These are phyloP conservation scores for Phytophthora citricola DNA, from an alignment of 352 stramenopile genomes.

Conservation along the genomic window DNA sequence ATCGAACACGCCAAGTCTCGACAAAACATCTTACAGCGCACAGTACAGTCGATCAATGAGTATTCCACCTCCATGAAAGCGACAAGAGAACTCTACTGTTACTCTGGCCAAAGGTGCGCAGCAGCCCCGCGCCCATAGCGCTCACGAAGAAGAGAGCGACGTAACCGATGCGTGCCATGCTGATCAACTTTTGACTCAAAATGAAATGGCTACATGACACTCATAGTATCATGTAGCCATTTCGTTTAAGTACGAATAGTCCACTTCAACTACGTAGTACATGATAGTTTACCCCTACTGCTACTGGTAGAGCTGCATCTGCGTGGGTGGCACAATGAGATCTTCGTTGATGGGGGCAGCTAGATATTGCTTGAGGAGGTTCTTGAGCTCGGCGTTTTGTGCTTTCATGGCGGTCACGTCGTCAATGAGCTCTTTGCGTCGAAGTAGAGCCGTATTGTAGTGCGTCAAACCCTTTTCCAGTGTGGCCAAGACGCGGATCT, in stretches of 20 bases:
- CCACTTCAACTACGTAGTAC: slow-evolving; percentile 1
- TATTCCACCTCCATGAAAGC: neutral
- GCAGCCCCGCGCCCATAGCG: slow-evolving; percentile 51
- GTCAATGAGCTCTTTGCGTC: slow-evolving; percentile 83
- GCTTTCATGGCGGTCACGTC: slow-evolving; percentile 77
- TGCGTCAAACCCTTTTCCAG: slow-evolving; percentile 85
- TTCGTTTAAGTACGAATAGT: slow-evolving; percentile 4
- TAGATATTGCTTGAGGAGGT: slow-evolving; percentile 91
- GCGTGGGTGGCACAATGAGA: slow-evolving; percentile 83
- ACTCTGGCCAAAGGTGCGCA: slow-evolving; percentile 72
- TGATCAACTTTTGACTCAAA: neutral
- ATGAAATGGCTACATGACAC: no score
- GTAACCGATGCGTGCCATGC: slow-evolving; percentile 51
- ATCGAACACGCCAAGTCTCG: slow-evolving; percentile 50
- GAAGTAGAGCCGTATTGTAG: slow-evolving; percentile 85
- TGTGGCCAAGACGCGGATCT: slow-evolving; percentile 78
- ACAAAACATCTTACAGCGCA: slow-evolving; percentile 35
- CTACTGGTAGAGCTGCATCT: slow-evolving; percentile 81
- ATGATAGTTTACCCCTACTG: slow-evolving; percentile 4
- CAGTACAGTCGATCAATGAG: neutral
- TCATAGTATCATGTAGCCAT: neutral
- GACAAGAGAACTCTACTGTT: neutral
- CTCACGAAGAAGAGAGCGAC: slow-evolving; percentile 79
- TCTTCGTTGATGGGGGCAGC: slow-evolving; percentile 84
- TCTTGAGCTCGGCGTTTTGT: slow-evolving; percentile 92